Base-by-base conservation (phyloP, 106 monocot genomes). In the Dendrobium chrysotoxum region DNA sequence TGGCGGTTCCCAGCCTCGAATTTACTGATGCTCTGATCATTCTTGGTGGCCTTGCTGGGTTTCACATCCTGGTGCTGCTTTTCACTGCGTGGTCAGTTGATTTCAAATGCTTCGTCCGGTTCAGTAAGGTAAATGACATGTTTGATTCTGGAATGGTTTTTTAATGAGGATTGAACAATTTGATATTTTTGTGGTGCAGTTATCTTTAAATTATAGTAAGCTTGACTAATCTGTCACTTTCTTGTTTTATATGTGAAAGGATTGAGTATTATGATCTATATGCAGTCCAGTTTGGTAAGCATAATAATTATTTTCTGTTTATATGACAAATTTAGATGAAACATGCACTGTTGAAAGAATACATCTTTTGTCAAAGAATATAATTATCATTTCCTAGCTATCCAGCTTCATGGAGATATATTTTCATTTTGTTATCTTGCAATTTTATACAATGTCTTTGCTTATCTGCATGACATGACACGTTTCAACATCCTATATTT, bases 81-180 rank as follows among this genome's bases (percentile, higher is more conserved):
- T 98, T 98, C 73, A 94, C 94, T 9, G 89, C 92, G 39, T 98
- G 98, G 98, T 98, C 94, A 13, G 88, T 98, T 25, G 89, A 95
- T 81, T 98, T 98, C 89, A 79, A 84, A 77, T 87, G 91, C 72
- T 86, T 95, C 53, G 95, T 98, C 11, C 94, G 91, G 85, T 95
- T 89, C 85, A 78, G 77, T 13, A 98, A 90, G 98, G 98, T 92
- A 80, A 18, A 40, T 41, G 7, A n/a, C 74, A 1, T 42, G 16
- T 20, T 20, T 74, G 8, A 5, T 35, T 31, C 70, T 35, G 70
- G 70, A 70, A 31, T 35, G 70, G n/a, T n/a, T 35, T 70, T 35
- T 70, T 70, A 11, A 70, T 70, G 15, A 70, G 16, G 35, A 31
- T 2, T 35, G 30, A 23, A 23, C 35, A 70, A 31, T 31, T 70